Conservation (phyloP, 805 yeast genomes). For the Ogataea zsoltii region DNA sequence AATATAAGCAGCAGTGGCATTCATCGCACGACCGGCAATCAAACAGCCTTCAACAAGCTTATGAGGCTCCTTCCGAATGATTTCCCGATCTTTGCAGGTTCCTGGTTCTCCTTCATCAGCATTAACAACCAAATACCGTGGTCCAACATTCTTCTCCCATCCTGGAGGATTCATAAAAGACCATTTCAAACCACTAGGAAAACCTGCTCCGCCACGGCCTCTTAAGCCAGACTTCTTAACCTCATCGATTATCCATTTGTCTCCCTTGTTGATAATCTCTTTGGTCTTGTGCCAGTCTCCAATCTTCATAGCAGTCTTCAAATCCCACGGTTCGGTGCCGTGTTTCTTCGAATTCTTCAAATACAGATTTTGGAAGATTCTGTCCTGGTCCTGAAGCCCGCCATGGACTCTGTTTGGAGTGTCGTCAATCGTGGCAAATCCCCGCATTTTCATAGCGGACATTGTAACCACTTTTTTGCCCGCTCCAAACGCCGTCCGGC, state of each 20-base stretch:
- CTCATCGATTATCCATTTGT: slow-evolving; percentile 87
- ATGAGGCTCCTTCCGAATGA: slow-evolving; percentile 88
- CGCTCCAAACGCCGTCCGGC: slow-evolving; percentile 6
- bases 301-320: slow-evolving; percentile 71
- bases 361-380: slow-evolving; percentile 84
- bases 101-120: slow-evolving; percentile 97
- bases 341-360: slow-evolving; percentile 49
- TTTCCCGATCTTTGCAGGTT: slow-evolving; percentile 90
- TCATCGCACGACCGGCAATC: slow-evolving; percentile 88
- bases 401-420: slow-evolving; percentile 62
- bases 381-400: slow-evolving; percentile 77
- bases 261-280: slow-evolving; percentile 80
- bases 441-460: slow-evolving; percentile 12
- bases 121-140: slow-evolving; percentile 83
- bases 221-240: slow-evolving; percentile 82
- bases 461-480: slow-evolving; percentile 1
- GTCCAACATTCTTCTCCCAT: slow-evolving; percentile 90
- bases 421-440: slow-evolving; percentile 46
- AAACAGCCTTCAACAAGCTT: slow-evolving; percentile 91
- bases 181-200: slow-evolving; percentile 90
- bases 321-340: slow-evolving; percentile 56
- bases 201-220: slow-evolving; percentile 94
- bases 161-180: slow-evolving; percentile 95
- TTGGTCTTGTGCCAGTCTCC: slow-evolving; percentile 94
- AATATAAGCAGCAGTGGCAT: slow-evolving; percentile 89